Evolutionary conservation across 768 basidiomycete species (phyloP).

Genomic region (Termitomyces sp.): DNA sequence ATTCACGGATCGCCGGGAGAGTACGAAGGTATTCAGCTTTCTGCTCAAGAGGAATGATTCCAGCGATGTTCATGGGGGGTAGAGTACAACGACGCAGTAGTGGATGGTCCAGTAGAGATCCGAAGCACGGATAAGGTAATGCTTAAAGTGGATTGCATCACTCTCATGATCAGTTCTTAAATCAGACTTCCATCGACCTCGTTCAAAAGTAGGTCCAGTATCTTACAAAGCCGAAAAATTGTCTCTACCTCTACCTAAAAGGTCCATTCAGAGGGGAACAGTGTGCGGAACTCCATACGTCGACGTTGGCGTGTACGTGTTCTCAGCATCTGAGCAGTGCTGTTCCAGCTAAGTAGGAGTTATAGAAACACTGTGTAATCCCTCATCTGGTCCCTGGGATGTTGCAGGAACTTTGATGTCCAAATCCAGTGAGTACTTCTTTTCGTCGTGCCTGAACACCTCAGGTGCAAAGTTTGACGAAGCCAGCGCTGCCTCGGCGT

Average conservation of each 20-base stretch:
- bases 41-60: conserved; percentile 23
- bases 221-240: background rate
- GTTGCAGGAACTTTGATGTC: conserved; percentile 6
- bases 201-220: background rate
- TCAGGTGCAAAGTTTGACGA: conserved; percentile 32
- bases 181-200: too few relatives aligned
- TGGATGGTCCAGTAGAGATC: conserved; percentile 1
- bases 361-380: background rate
- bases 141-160: background rate
- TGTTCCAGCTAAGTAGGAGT: background rate
- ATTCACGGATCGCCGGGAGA: conserved; percentile 83
- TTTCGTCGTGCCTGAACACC: conserved; percentile 29
- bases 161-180: too few relatives aligned
- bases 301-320: background rate
- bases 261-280: conserved; percentile 7
- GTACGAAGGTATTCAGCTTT: conserved; percentile 73
- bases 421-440: conserved; percentile 9
- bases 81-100: background rate
- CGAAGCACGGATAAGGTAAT: background rate
- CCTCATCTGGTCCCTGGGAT: background rate
- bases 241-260: background rate
- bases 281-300: conserved; percentile 6
- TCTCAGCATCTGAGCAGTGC: background rate
- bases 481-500: conserved; percentile 32
- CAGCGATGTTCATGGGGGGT: conserved; percentile 25